Conservation (phyloP, 495 filamentous ascomycete genomes). For the Tuber magnatum region DNA sequence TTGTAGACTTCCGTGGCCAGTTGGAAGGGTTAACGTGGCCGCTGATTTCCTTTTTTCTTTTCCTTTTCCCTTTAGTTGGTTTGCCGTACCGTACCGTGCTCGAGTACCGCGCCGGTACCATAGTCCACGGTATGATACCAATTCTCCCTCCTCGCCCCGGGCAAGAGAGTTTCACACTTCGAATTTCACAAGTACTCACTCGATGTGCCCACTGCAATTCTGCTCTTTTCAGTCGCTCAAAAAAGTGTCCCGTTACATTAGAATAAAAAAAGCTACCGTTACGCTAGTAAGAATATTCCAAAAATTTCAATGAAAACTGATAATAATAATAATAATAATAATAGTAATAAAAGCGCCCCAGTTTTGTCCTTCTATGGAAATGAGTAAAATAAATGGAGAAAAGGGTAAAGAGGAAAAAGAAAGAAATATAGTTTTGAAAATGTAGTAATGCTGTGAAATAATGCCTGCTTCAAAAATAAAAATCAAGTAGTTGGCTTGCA, state of each 20-base stretch:
- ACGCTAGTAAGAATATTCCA: neutral
- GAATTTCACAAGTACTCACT: neutral
- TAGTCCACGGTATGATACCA: neutral
- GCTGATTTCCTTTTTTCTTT: neutral
- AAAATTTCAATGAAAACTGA: neutral
- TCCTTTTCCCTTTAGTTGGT: neutral
- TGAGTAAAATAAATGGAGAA: conserved; percentile 4
- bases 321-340: neutral
- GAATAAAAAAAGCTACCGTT: neutral
- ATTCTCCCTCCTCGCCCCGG: neutral
- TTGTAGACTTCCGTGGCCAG: neutral
- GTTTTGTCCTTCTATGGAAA: conserved; percentile 35
- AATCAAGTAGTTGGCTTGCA: neutral
- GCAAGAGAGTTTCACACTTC: neutral
- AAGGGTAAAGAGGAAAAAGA: too few species aligned
- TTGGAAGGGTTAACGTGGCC: conserved; percentile 4
- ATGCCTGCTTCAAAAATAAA: neutral
- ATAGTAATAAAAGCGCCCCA: conserved; percentile 21
- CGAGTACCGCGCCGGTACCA: too few species aligned
- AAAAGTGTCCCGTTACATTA: neutral
- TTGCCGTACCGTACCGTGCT: neutral
- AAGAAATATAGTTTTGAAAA: neutral
- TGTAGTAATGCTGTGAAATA: neutral
- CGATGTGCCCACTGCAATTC: neutral
- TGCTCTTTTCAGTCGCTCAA: neutral